Conservation (phyloP, 495 filamentous ascomycete genomes). For the Ascodesmis nigricans region DNA sequence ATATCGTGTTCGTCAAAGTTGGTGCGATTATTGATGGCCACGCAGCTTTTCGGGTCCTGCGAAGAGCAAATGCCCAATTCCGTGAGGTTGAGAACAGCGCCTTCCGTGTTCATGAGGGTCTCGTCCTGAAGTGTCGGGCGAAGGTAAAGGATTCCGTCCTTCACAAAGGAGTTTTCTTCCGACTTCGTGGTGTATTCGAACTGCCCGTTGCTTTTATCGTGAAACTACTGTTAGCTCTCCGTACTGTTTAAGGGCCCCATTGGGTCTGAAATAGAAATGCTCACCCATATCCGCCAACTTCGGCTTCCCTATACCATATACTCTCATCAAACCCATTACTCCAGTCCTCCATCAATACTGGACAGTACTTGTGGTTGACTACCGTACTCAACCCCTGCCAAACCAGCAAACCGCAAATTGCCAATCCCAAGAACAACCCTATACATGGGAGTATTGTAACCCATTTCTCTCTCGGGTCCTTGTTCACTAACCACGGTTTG, state of each 20-base stretch:
- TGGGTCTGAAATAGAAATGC: no score
- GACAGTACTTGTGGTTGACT: conserved; percentile 51
- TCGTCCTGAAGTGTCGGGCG: conserved; percentile 54
- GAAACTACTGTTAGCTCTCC: conserved; percentile 5
- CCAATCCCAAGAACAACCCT: conserved; percentile 43
- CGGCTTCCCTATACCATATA: conserved; percentile 57
- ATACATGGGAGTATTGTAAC: conserved; percentile 54
- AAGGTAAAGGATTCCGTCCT: conserved; percentile 48
- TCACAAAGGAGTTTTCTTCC: conserved; percentile 49
- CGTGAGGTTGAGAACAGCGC: conserved; percentile 38
- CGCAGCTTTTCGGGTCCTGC: conserved; percentile 31
- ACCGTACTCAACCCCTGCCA: conserved; percentile 49
- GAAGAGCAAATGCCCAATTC: conserved; percentile 43
- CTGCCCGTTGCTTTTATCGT: conserved; percentile 44
- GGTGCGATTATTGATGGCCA: conserved; percentile 43
- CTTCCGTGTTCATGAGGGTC: conserved; percentile 37
- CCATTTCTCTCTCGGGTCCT: conserved; percentile 65
- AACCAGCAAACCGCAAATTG: conserved; percentile 41
- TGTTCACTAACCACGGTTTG: conserved; percentile 44
- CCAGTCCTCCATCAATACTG: conserved; percentile 49
- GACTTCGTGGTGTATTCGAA: conserved; percentile 52
- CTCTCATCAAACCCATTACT: conserved; percentile 33
- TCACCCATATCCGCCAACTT: conserved; percentile 69
- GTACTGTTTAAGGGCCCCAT: background rate
- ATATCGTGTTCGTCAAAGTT: conserved; percentile 40